Conservation (phyloP, 1,284 basidiomycete genomes). For the Porogramme epimiltina region DNA sequence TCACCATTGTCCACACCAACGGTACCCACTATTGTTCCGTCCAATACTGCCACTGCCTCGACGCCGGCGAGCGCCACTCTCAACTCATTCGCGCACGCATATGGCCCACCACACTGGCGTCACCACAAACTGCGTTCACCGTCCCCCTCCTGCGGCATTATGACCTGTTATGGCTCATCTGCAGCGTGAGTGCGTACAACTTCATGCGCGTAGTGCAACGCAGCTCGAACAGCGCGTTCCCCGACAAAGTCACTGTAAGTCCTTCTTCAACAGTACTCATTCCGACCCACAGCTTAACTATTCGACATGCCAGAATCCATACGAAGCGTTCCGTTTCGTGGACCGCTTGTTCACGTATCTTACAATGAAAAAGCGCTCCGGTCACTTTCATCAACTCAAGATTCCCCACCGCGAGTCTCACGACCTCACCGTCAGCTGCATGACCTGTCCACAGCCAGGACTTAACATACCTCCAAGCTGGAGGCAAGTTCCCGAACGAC, state of each 20-base stretch:
- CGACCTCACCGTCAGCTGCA: neutral
- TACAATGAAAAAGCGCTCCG: neutral
- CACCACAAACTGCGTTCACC: neutral
- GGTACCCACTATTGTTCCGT: neutral
- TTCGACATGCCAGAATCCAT: neutral
- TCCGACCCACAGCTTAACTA: neutral
- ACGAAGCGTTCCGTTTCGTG: neutral
- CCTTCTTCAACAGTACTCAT: neutral
- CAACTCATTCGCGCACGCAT: neutral
- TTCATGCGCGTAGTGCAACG: neutral
- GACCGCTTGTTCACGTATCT: neutral
- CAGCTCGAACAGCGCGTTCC: neutral
- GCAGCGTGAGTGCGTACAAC: neutral
- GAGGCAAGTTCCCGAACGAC: neutral
- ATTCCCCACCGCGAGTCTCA: neutral
- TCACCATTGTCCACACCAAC: slow-evolving; percentile 1
- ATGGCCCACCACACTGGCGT: neutral
- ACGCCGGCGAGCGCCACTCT: neutral
- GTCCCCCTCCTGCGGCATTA: neutral
- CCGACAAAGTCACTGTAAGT: neutral
- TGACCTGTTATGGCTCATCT: neutral
- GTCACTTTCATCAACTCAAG: neutral
- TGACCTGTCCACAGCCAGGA: neutral
- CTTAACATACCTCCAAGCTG: neutral
- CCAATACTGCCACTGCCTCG: slow-evolving; percentile 1